Evolutionary conservation across 148 eudicot genomes (phyloP).

Genomic region (Salicornia ramosissima): DNA sequence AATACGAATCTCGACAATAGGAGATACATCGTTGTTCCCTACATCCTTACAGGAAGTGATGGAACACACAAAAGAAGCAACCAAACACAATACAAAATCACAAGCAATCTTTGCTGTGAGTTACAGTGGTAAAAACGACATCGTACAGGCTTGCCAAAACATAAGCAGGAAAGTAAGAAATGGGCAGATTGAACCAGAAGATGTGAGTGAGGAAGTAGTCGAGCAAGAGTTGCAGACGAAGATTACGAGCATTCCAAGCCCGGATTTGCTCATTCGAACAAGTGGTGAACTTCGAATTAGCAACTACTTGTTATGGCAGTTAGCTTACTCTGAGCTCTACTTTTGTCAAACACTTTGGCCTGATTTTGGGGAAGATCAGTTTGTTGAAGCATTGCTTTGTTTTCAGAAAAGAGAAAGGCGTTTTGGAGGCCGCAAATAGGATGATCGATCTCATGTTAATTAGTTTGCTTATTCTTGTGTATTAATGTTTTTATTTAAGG

Average conservation of each 20-base stretch:
- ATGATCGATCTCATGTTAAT: too few relatives aligned
- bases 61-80: constrained; percentile 15
- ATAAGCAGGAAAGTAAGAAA: constrained; percentile 27
- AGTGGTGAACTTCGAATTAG: constrained; percentile 31
- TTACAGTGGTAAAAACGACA: constrained; percentile 29
- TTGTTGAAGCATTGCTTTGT: constrained; percentile 25
- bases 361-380: constrained; percentile 29
- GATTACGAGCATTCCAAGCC: constrained; percentile 18
- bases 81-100: constrained; percentile 15
- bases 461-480: too few relatives aligned
- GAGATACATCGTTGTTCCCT: constrained; percentile 25
- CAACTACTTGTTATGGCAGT: constrained; percentile 40
- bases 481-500: too few relatives aligned
- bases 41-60: constrained; percentile 18
- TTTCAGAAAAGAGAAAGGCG: constrained; percentile 35
- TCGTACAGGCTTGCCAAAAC: constrained; percentile 27
- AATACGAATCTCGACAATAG: constrained; percentile 28
- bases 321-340: constrained; percentile 33
- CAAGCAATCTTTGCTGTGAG: constrained; percentile 24
- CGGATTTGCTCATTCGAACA: constrained; percentile 33
- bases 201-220: constrained; percentile 19
- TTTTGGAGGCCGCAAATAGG: too few relatives aligned
- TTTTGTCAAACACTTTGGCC: constrained; percentile 24
- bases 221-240: constrained; percentile 31
- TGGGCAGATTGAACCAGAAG: constrained; percentile 23